A percentile compares a stretch with the other conserved stretches of the same genome.
Conservation (phyloP, 192 early-diverging fungal species). For the Phlyctochytrium bullatum region DNA sequence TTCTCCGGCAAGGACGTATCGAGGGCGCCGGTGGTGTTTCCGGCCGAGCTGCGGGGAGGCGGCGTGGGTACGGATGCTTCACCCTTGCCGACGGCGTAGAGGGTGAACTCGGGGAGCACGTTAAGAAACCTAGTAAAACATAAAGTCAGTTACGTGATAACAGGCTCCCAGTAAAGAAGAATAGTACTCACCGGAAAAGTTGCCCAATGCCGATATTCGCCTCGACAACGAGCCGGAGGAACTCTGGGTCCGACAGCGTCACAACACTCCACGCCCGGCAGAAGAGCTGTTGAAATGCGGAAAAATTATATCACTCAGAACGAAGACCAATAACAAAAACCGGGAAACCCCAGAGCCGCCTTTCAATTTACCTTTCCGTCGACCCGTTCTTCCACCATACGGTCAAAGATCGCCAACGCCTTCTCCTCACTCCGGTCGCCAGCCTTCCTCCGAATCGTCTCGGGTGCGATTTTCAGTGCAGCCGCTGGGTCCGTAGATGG, state of each 20-base stretch:
- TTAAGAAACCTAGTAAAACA: slow-evolving; percentile 34
- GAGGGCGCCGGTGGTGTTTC: too few relatives aligned
- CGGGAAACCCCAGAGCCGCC: too few relatives aligned
- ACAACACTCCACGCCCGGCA: slow-evolving; percentile 43
- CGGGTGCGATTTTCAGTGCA: not conserved
- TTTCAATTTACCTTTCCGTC: too few relatives aligned
- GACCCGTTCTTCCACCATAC: too few relatives aligned
- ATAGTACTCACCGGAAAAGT: slow-evolving; percentile 39
- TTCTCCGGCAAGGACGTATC: too few relatives aligned
- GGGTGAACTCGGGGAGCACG: slow-evolving; percentile 45
- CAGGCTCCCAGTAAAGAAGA: not conserved
- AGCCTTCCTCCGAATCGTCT: slow-evolving; percentile 1
- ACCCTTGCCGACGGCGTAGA: slow-evolving; percentile 27
- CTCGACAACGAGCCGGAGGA: slow-evolving; percentile 30
- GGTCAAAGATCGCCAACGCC: slow-evolving; percentile 29
- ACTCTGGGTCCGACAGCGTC: slow-evolving; percentile 30
- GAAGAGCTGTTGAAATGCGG: slow-evolving; percentile 30
- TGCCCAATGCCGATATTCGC: slow-evolving; percentile 53
- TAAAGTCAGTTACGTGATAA: not conserved
- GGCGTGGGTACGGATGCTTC: not conserved
- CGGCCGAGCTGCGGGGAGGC: too few relatives aligned
- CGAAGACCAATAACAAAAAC: too few relatives aligned
- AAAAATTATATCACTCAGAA: too few relatives aligned
- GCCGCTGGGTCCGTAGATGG: not conserved
- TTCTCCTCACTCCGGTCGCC: not conserved